Base-by-base conservation (phyloP, 345 rosid genomes). In the Arabis hirsuta region DNA sequence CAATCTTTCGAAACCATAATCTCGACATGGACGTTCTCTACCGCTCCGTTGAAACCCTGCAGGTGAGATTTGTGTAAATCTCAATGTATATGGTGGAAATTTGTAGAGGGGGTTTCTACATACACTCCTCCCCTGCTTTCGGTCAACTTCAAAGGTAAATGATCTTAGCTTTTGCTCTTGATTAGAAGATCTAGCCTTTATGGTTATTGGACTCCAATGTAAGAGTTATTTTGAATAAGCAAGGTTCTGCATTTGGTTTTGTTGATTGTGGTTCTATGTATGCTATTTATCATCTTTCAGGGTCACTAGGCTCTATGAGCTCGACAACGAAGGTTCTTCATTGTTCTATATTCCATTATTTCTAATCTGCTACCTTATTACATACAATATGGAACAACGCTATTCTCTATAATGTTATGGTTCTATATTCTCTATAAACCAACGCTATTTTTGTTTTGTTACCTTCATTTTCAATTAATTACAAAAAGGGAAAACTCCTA, bases 81-180 rank as follows among this genome's bases (percentile, higher is more conserved):
- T 68, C 63, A 26, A 50, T 19, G 11, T 59, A 22, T 1, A 20
- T 22, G 12, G 24, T 65, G 63, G 11, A 34, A 56, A 29, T 36
- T 13, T 19, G 29, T 79, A 63, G 86, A 95, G 96, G 97, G 99
- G 4, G 64, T 74, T 56, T 73, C 67, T 66, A 91, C 89, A 7
- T 88, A 91, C 69, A 88, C 96, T 71, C 99, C 99, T 63, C 97
- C 92, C 41, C 72, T 95, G 0, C 56, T 91, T 59, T 95, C 99
- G 4, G 62, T 95, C 31, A 90, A 84, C 61, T 73, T 85, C 45
- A 90, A 91, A 90, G 99, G 99, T 94, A 64, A 6, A 16, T 27
- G 73, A 12, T 66, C 5, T 22, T 65, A 4, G 32, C 27, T 52
- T 12, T 51, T 39, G 22, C 43, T 29, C 16, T 55, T 48, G 1